Percentiles rank a stretch among this genome's conserved stretches.
These are phyloP conservation scores for Colletotrichum simmondsii DNA, from an alignment of 2,329 filamentous ascomycete species.

Conservation along the genomic window DNA sequence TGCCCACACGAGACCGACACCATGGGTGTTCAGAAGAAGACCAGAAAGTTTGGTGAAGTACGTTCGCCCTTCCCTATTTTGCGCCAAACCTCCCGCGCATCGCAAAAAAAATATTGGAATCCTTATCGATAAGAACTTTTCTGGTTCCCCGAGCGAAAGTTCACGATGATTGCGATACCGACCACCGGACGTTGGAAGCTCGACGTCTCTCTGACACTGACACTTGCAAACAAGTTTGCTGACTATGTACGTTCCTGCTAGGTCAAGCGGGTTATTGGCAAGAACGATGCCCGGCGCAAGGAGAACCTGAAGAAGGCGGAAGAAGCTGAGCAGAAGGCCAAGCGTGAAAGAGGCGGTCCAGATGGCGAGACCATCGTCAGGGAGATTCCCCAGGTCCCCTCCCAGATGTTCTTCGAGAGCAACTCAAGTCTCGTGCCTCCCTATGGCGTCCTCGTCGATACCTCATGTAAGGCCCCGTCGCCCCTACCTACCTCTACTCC, in stretches of 20 bases:
- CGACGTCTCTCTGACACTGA: not conserved
- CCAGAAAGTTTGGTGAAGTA: conserved; percentile 86
- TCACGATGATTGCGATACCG: conserved; percentile 40
- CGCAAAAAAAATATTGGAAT: not conserved
- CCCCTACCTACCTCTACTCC: not conserved
- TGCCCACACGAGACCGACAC: conserved; percentile 2
- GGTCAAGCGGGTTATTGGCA: conserved; percentile 86
- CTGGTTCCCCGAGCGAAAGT: not conserved
- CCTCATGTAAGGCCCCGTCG: conserved; percentile 44
- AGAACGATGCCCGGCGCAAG: conserved; percentile 83
- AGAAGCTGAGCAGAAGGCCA: conserved; percentile 62
- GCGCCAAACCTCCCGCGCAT: conserved; percentile 18
- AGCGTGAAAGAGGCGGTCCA: conserved; percentile 63
- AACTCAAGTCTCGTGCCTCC: conserved; percentile 89
- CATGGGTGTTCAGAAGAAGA: conserved; percentile 92
- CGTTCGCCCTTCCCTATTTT: conserved; percentile 38
- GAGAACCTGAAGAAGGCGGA: conserved; percentile 80
- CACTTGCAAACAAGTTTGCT: conserved; percentile 4
- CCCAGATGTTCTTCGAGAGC: conserved; percentile 87
- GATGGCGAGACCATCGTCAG: conserved; percentile 72
- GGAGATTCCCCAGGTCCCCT: conserved; percentile 75
- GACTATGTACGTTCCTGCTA: conserved; percentile 39
- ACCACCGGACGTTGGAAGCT: not conserved
- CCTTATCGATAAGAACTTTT: conserved; percentile 30
- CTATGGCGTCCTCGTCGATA: conserved; percentile 83